phyloP scores from a whole-genome alignment of 2,329 filamentous ascomycete species.

The Taxawa tesnikishii region DNA sequence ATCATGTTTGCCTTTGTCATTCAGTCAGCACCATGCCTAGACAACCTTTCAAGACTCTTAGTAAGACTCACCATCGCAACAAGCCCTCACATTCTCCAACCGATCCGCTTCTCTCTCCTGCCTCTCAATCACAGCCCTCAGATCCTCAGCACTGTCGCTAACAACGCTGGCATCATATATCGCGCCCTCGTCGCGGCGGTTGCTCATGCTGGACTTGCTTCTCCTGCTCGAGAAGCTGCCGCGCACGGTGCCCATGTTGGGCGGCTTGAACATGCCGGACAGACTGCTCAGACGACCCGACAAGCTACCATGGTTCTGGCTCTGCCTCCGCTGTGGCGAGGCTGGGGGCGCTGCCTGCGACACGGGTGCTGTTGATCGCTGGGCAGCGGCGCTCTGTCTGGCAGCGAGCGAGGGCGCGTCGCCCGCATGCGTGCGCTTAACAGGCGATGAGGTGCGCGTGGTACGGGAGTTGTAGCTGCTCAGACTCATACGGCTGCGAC shows the following conservation, averaged over 20 bases:
- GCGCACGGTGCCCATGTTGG: slow-evolving; percentile 17
- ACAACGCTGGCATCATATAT: slow-evolving; percentile 46
- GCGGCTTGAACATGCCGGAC: slow-evolving; percentile 33
- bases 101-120: slow-evolving; percentile 66
- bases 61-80: slow-evolving; percentile 76
- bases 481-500: slow-evolving; percentile 27
- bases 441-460: slow-evolving; percentile 54
- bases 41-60: not conserved
- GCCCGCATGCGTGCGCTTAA: slow-evolving; percentile 15
- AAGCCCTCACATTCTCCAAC: slow-evolving; percentile 90
- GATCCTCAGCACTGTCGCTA: slow-evolving; percentile 65
- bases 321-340: not conserved
- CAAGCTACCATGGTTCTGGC: slow-evolving; percentile 1
- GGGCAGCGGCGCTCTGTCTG: slow-evolving; percentile 3
- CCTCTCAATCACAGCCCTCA: slow-evolving; percentile 64
- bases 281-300: slow-evolving; percentile 17
- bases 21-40: slow-evolving; percentile 8
- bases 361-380: slow-evolving; percentile 1
- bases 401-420: slow-evolving; percentile 10
- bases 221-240: slow-evolving; percentile 37
- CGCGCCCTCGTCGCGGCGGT: slow-evolving; percentile 12
- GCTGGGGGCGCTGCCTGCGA: slow-evolving; percentile 3
- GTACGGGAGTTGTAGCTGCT: slow-evolving; percentile 37
- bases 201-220: slow-evolving; percentile 25
- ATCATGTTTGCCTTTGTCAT: slow-evolving; percentile 34